phyloP scores from a whole-genome alignment of 2,329 filamentous ascomycete genomes.

The Tolypocladium cylindrosporum region DNA sequence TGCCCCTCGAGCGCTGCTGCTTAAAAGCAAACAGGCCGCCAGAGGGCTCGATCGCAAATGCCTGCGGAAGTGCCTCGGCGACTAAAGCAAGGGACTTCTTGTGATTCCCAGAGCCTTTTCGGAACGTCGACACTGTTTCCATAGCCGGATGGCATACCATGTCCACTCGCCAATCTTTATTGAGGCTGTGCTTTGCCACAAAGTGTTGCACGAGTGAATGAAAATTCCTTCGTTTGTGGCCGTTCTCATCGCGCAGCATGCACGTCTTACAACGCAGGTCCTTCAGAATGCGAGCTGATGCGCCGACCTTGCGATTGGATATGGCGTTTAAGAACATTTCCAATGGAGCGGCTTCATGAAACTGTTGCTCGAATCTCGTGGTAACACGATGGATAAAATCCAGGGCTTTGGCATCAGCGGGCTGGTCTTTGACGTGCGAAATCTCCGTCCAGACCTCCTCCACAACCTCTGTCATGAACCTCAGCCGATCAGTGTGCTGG shows the following conservation, averaged over 20 bases:
- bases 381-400: conserved; percentile 54
- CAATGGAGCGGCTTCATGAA: conserved; percentile 46
- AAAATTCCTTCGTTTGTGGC: conserved; percentile 23
- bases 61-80: conserved; percentile 26
- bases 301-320: conserved; percentile 46
- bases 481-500: conserved; percentile 33
- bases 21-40: not conserved
- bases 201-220: conserved; percentile 54
- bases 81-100: conserved; percentile 23
- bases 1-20: not conserved
- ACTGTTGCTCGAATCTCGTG: conserved; percentile 46
- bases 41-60: not conserved
- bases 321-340: conserved; percentile 49
- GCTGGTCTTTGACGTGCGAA: conserved; percentile 48
- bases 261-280: conserved; percentile 47
- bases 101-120: conserved; percentile 17
- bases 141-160: conserved; percentile 34
- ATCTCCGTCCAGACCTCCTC: conserved; percentile 55
- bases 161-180: conserved; percentile 32
- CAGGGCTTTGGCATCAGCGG: conserved; percentile 51
- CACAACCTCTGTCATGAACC: conserved; percentile 43
- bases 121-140: conserved; percentile 18
- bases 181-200: conserved; percentile 28
- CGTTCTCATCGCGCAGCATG: conserved; percentile 8
- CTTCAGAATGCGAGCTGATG: conserved; percentile 42